Conservation (phyloP, 257 asterid genomes). For the Parsonsia alboflavescens region DNA sequence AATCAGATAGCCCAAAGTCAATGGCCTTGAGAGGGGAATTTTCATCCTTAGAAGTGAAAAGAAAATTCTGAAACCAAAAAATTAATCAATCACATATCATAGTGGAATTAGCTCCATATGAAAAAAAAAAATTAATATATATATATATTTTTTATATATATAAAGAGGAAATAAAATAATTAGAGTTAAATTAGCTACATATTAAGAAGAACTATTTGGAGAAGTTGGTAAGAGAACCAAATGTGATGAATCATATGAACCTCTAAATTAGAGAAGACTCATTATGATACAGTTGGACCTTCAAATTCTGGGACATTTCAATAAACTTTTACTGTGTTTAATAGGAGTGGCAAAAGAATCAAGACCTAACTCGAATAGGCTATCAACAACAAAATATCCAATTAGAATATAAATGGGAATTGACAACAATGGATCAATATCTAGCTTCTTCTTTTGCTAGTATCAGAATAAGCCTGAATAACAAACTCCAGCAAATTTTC, state of each 20-base stretch:
- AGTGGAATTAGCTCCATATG: slow-evolving; percentile 2
- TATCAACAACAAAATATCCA: not conserved
- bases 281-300: not conserved
- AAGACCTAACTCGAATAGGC: not conserved
- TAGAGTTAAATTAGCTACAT: not conserved
- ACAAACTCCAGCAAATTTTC: not conserved
- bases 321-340: not conserved
- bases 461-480: not conserved
- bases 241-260: not conserved
- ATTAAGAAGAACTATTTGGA: not conserved
- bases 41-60: slow-evolving; percentile 73
- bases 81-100: slow-evolving; percentile 4
- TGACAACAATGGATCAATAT: not conserved
- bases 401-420: not conserved
- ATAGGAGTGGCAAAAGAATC: not conserved
- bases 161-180: not conserved
- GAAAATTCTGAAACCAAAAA: slow-evolving; percentile 67
- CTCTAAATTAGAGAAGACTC: too few species aligned
- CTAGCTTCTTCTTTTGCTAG: not conserved
- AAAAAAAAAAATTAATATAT: not conserved
- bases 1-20: slow-evolving; percentile 92
- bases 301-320: not conserved
- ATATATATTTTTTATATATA: too few species aligned
- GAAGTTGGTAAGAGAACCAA: not conserved
- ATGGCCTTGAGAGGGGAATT: slow-evolving; percentile 71